These are phyloP conservation scores for Penicillium chermesinum DNA, from an alignment of 495 filamentous ascomycete genomes.

Conservation along the genomic window DNA sequence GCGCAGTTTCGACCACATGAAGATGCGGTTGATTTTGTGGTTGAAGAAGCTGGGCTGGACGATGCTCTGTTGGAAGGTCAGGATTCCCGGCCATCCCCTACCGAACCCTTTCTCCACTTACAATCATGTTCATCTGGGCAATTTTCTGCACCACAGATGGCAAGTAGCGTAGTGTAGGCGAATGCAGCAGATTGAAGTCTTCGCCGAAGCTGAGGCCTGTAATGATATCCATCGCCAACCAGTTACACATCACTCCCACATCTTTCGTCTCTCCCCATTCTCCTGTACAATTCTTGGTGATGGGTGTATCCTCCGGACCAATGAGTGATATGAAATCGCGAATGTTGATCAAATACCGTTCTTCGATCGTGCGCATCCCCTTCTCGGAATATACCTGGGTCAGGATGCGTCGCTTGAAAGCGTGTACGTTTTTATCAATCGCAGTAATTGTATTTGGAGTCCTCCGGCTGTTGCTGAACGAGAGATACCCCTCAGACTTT, in stretches of 20 bases:
- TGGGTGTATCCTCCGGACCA: neutral
- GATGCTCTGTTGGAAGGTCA: neutral
- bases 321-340: neutral
- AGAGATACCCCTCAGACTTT: neutral
- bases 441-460: neutral
- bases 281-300: neutral
- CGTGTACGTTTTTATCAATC: neutral
- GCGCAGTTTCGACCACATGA: constrained; percentile 10
- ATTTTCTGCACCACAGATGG: constrained; percentile 14
- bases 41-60: constrained; percentile 13
- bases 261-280: constrained; percentile 9
- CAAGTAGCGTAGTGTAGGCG: constrained; percentile 17
- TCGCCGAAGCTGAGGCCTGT: constrained; percentile 22
- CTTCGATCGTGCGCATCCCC: neutral
- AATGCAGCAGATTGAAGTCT: constrained; percentile 16
- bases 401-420: neutral
- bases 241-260: constrained; percentile 7
- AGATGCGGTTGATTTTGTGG: constrained; percentile 13
- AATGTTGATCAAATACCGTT: neutral
- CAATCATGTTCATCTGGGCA: constrained; percentile 12
- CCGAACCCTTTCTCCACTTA: neutral
- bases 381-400: neutral
- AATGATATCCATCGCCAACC: constrained; percentile 27
- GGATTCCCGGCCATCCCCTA: too few relatives aligned
- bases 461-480: neutral